Conservation (phyloP, 1,284 basidiomycete genomes). For the Naganishia cerealis region DNA sequence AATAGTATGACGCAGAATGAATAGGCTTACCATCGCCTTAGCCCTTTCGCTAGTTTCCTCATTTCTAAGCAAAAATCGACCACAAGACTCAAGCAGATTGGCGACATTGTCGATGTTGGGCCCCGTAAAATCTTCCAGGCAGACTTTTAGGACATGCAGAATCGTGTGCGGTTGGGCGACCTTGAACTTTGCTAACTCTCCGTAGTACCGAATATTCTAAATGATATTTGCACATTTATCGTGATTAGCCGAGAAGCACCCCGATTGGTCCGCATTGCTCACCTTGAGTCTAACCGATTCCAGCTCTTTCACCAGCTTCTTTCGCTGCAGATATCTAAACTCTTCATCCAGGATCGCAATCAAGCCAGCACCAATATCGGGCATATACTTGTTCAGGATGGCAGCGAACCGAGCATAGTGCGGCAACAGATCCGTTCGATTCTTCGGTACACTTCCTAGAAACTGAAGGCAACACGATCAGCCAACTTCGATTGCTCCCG, state of each 20-base stretch:
- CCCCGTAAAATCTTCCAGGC: conserved; percentile 89
- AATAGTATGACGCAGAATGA: not conserved
- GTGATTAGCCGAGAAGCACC: not conserved
- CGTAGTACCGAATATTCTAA: conserved; percentile 84
- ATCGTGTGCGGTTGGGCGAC: conserved; percentile 91
- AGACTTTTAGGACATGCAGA: conserved; percentile 93
- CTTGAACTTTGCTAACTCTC: conserved; percentile 90
- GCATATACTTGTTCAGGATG: conserved; percentile 86
- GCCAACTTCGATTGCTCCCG: not conserved
- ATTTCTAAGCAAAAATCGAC: conserved; percentile 80
- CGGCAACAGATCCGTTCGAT: conserved; percentile 83
- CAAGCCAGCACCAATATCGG: conserved; percentile 81
- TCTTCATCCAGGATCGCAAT: conserved; percentile 87
- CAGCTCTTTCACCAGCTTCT: conserved; percentile 86
- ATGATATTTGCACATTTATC: not conserved
- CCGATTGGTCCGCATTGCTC: conserved; percentile 31
- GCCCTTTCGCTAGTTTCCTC: conserved; percentile 86
- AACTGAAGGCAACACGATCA: conserved; percentile 60
- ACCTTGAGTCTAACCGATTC: conserved; percentile 81
- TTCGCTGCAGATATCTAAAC: conserved; percentile 91
- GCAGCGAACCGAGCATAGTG: conserved; percentile 90
- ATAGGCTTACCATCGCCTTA: conserved; percentile 43
- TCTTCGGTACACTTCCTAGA: conserved; percentile 79
- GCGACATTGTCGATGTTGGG: conserved; percentile 92
- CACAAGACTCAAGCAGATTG: conserved; percentile 87